phyloP scores from a whole-genome alignment of 2,329 filamentous ascomycete genomes.

The Alternaria incomplexa region DNA sequence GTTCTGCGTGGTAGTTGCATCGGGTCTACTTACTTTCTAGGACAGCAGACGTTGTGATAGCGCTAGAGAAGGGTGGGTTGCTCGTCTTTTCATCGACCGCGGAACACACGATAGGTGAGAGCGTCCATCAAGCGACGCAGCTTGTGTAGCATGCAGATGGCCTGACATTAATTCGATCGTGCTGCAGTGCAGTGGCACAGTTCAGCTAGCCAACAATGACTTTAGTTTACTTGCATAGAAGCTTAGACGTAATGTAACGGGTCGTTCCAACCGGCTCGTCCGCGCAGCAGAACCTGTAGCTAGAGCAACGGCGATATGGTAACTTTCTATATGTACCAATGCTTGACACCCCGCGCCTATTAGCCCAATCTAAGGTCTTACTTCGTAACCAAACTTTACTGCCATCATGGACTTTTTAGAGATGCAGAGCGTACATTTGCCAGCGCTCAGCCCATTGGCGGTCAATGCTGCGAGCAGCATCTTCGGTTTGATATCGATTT shows the following conservation, averaged over 20 bases:
- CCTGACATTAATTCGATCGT: conserved; percentile 1
- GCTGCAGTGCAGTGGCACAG: conserved; percentile 16
- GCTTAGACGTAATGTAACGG: background rate
- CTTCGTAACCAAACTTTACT: background rate
- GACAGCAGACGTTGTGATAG: background rate
- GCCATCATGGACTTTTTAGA: conserved; percentile 7
- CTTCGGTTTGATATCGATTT: conserved; percentile 16
- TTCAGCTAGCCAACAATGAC: conserved; percentile 1
- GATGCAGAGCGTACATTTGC: conserved; percentile 4
- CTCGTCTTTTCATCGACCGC: background rate
- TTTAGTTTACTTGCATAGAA: background rate
- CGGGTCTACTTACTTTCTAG: conserved; percentile 2
- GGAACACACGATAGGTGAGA: background rate
- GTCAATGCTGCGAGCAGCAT: conserved; percentile 17
- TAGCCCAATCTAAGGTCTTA: conserved; percentile 1
- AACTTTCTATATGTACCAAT: conserved; percentile 10
- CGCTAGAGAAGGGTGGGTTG: background rate
- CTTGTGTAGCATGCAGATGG: conserved; percentile 5
- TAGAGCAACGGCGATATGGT: background rate
- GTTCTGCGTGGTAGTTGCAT: background rate
- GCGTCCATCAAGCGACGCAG: background rate
- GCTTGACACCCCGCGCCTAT: background rate
- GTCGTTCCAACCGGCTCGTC: background rate
- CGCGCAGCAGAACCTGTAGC: background rate
- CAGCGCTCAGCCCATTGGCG: conserved; percentile 4